phyloP scores from a whole-genome alignment of 2,329 filamentous ascomycete genomes.

The Venturia pyrina region DNA sequence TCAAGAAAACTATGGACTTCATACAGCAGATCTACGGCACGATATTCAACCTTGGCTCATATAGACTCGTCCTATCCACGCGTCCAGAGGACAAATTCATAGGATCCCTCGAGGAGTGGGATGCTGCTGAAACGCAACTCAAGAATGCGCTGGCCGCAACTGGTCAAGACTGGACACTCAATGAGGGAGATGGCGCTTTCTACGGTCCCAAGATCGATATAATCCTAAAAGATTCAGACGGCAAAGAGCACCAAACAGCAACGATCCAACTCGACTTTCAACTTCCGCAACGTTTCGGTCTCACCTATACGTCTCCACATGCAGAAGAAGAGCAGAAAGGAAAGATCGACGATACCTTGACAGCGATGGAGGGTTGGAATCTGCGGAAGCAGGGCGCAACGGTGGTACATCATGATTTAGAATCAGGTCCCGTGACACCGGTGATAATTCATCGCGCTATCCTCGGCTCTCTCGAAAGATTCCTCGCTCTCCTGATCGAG shows the following conservation, averaged over 20 bases:
- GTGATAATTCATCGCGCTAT: conserved; percentile 81
- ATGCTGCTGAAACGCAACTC: conserved; percentile 57
- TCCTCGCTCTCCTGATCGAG: conserved; percentile 79
- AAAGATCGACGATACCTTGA: neutral
- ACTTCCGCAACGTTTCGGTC: conserved; percentile 68
- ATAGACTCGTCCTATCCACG: conserved; percentile 69
- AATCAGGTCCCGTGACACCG: conserved; percentile 53
- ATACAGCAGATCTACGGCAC: conserved; percentile 57
- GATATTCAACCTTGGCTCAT: conserved; percentile 60
- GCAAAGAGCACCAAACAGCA: conserved; percentile 80
- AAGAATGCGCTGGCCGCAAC: conserved; percentile 51
- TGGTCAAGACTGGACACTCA: conserved; percentile 61
- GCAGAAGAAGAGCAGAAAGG: conserved; percentile 50
- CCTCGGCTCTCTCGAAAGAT: conserved; percentile 71
- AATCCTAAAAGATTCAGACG: conserved; percentile 66
- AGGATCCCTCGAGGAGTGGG: conserved; percentile 60
- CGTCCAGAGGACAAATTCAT: conserved; percentile 68
- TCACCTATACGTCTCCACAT: conserved; percentile 63
- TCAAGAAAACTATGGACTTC: conserved; percentile 63
- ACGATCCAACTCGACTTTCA: conserved; percentile 89
- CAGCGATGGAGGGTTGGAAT: conserved; percentile 16
- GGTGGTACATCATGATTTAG: neutral
- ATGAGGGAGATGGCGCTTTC: conserved; percentile 77
- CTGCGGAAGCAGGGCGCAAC: conserved; percentile 16
- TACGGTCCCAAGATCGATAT: conserved; percentile 92